A percentile compares a stretch with the other conserved stretches of the same genome.
Evolutionary conservation across 352 stramenopile species (phyloP).

Genomic region (Pythium coloratum): DNA sequence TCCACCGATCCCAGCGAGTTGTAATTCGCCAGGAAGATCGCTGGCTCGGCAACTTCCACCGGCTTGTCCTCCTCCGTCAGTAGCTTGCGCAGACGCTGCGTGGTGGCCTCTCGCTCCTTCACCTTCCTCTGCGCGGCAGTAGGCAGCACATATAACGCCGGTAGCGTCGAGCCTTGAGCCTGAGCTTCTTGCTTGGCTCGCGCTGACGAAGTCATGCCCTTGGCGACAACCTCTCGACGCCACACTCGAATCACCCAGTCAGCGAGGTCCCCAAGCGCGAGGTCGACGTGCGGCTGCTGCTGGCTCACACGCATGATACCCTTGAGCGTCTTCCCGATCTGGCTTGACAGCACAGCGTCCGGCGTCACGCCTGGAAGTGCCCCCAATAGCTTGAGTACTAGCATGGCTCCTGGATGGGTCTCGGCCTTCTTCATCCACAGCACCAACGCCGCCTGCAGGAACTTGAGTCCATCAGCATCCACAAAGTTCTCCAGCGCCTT

Average conservation of each 20-base stretch:
- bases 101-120: conserved; percentile 23
- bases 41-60: conserved; percentile 31
- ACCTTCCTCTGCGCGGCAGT: conserved; percentile 24
- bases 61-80: conserved; percentile 17
- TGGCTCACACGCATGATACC: conserved; percentile 43
- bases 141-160: conserved; percentile 33
- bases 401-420: conserved; percentile 44
- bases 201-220: conserved; percentile 37
- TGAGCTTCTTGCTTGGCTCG: conserved; percentile 43
- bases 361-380: conserved; percentile 58
- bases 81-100: conserved; percentile 25
- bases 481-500: conserved; percentile 60
- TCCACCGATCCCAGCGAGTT: conserved; percentile 68
- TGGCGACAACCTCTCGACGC: conserved; percentile 48
- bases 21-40: conserved; percentile 54
- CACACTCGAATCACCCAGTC: conserved; percentile 65
- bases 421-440: conserved; percentile 51
- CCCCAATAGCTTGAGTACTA: conserved; percentile 60
- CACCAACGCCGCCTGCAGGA: conserved; percentile 51
- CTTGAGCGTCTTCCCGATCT: conserved; percentile 57
- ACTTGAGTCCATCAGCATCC: conserved; percentile 50
- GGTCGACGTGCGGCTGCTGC: conserved; percentile 39
- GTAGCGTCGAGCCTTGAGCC: conserved; percentile 32
- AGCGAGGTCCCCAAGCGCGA: conserved; percentile 50
- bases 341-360: conserved; percentile 46